Evolutionary conservation across 163 green algal species (phyloP).

Genomic region (Smithsoniella earleae): DNA sequence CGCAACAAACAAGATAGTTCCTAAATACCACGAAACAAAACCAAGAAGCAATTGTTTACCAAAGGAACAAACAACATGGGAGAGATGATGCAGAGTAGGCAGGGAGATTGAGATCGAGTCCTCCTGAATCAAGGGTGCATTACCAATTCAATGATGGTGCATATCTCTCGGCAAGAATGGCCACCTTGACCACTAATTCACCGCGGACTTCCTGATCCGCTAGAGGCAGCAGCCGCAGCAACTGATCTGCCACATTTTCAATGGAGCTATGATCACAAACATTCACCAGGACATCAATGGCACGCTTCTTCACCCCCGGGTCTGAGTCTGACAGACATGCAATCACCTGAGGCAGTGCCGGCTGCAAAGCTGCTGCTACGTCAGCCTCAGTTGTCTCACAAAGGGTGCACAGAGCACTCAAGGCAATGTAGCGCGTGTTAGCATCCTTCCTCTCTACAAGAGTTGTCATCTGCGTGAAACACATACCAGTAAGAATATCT

Average conservation of each 20-base stretch:
- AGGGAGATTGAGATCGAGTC: too few relatives aligned
- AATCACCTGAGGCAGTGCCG: constrained; percentile 8
- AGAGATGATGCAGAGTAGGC: too few relatives aligned
- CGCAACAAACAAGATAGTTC: too few relatives aligned
- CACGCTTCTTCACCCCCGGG: constrained; percentile 25
- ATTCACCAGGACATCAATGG: constrained; percentile 8
- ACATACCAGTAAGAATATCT: not conserved
- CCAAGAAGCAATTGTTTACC: too few relatives aligned
- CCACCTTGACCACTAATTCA: constrained; percentile 35
- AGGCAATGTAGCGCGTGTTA: constrained; percentile 26
- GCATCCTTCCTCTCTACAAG: constrained; percentile 9
- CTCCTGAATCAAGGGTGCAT: too few relatives aligned
- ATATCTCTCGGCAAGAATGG: constrained; percentile 77
- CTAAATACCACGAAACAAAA: too few relatives aligned
- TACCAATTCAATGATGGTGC: constrained; percentile 60
- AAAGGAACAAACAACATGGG: too few relatives aligned
- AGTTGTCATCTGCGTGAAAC: constrained; percentile 17
- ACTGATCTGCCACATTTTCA: not conserved
- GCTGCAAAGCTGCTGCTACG: constrained; percentile 1
- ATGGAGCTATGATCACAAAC: constrained; percentile 6
- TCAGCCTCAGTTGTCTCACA: not conserved
- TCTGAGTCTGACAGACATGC: constrained; percentile 17
- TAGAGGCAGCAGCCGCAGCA: constrained; percentile 23
- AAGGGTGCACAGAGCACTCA: constrained; percentile 12
- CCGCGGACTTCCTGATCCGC: not conserved